Base-by-base conservation (phyloP, 1,284 basidiomycete genomes). In the Violaceomyces palustris region DNA sequence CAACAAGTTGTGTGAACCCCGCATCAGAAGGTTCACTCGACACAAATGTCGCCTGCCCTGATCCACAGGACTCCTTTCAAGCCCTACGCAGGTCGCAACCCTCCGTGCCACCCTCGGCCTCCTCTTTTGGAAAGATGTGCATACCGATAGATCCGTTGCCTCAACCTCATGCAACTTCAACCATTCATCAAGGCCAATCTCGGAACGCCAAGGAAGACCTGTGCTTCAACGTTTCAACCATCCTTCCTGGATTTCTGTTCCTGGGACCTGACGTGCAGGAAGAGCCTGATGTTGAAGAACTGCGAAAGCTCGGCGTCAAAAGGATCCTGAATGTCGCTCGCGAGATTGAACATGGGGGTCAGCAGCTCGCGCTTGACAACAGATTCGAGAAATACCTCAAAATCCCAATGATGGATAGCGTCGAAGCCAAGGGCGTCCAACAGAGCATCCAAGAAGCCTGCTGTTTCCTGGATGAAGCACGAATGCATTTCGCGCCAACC, bases 401-500 rank as follows among this genome's bases (percentile, higher is more conserved):
- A 60, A 85, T 97, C 27, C 87, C 89, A 2, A 90, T 97, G 86
- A 79, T 88, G 58, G 92, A 97, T 76, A 89, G 83, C 3, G 88
- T 97, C 12, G 92, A 97, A 72, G 92, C 96, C 74, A 85, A 86
- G 45, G 87, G 86, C 36, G 87, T 97, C 30, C 82, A 83, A n/a
- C 78, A 79, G 35, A 86, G 87, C 23, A 83, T 96, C 36, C 79
- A 82, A 25, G 84, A 91, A 61, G 88, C 86, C 15, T 94, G 91
- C 71, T 79, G 84, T 27, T 83, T 89, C 42, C 78, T 94, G 35
- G 92, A 96, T 71, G 89, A 93, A 61, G 92, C 92, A 1, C 82
- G 85, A 28, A 74, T 94, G 42, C 88, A 91, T 61, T 87, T 85
- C 0, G 80, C 87, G 17, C 85, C 91, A 1, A 87, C 86, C 1